Evolutionary conservation across 495 filamentous ascomycete genomes (phyloP).

Genomic region (Podospora sp.): DNA sequence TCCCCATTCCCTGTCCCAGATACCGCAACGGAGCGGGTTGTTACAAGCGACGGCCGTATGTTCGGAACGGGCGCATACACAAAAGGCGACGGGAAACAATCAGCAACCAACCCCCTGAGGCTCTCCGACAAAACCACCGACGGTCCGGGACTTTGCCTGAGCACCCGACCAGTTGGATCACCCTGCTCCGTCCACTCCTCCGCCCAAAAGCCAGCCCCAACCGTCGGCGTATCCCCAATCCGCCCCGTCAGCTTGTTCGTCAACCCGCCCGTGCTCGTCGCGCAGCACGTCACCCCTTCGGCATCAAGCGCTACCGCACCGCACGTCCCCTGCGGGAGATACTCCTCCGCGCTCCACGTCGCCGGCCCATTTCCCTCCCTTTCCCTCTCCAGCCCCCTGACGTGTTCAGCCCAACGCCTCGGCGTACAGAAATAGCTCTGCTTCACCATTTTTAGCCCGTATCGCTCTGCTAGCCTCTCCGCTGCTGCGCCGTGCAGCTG

Average conservation of each 20-base stretch:
- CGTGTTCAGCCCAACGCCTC: conserved; percentile 82
- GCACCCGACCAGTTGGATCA: conserved; percentile 20
- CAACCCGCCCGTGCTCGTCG: conserved; percentile 84
- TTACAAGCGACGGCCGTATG: conserved; percentile 14
- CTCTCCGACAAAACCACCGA: conserved; percentile 43
- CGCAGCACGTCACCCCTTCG: conserved; percentile 71
- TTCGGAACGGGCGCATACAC: conserved; percentile 36
- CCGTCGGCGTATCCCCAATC: conserved; percentile 84
- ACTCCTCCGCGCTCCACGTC: conserved; percentile 56
- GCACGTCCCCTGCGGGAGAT: conserved; percentile 80
- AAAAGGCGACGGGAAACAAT: conserved; percentile 54
- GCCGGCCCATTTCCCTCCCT: conserved; percentile 35
- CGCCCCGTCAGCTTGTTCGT: conserved; percentile 87
- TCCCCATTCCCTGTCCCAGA: conserved; percentile 92
- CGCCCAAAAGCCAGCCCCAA: conserved; percentile 89
- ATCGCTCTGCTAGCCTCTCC: conserved; percentile 65
- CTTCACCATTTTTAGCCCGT: conserved; percentile 69
- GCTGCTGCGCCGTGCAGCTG: conserved; percentile 67
- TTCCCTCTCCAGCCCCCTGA: conserved; percentile 62
- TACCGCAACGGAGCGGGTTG: conserved; percentile 64
- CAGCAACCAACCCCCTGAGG: conserved; percentile 48
- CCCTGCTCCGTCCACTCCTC: conserved; percentile 68
- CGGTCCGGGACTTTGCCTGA: conserved; percentile 28
- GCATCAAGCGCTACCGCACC: conserved; percentile 79
- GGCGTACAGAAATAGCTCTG: conserved; percentile 76